Conservation (phyloP, 306 rosid species). For the Cucumis cinereus region DNA sequence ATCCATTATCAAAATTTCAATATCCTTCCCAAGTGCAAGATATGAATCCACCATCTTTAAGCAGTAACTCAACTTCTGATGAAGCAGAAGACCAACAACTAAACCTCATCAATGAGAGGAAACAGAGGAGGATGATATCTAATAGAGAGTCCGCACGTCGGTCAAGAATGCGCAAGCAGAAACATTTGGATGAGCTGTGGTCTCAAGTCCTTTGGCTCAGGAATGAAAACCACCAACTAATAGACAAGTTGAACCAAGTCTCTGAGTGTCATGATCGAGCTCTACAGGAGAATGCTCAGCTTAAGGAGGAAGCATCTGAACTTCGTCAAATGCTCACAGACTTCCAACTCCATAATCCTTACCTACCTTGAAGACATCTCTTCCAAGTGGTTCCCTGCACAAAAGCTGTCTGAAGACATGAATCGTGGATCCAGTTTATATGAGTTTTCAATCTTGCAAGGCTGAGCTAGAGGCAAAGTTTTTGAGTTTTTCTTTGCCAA, state of each 20-base stretch:
- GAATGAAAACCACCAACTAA: conserved; percentile 64
- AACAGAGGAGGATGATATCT: conserved; percentile 82
- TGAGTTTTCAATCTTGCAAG: conserved; percentile 13
- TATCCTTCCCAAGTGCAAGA: conserved; percentile 35
- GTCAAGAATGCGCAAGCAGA: conserved; percentile 87
- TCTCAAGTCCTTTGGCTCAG: conserved; percentile 87
- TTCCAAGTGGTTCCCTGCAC: conserved; percentile 37
- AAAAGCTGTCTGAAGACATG: conserved; percentile 22
- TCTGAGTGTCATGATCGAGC: conserved; percentile 52
- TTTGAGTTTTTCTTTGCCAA: background rate
- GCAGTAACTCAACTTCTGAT: conserved; percentile 80
- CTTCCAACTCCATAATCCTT: conserved; percentile 50
- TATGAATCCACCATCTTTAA: conserved; percentile 39
- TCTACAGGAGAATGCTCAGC: conserved; percentile 55
- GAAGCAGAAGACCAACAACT: conserved; percentile 73
- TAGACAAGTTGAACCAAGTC: conserved; percentile 53
- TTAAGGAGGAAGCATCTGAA: conserved; percentile 57
- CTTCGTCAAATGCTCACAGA: conserved; percentile 64
- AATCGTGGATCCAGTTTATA: conserved; percentile 15
- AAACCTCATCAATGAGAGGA: conserved; percentile 63
- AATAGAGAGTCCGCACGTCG: conserved; percentile 91
- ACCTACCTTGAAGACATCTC: conserved; percentile 28
- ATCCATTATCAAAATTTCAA: conserved; percentile 31
- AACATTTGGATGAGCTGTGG: conserved; percentile 90
- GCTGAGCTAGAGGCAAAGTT: conserved; percentile 12